Conservation (phyloP, 768 basidiomycete genomes). For the Collybia mongolica region DNA sequence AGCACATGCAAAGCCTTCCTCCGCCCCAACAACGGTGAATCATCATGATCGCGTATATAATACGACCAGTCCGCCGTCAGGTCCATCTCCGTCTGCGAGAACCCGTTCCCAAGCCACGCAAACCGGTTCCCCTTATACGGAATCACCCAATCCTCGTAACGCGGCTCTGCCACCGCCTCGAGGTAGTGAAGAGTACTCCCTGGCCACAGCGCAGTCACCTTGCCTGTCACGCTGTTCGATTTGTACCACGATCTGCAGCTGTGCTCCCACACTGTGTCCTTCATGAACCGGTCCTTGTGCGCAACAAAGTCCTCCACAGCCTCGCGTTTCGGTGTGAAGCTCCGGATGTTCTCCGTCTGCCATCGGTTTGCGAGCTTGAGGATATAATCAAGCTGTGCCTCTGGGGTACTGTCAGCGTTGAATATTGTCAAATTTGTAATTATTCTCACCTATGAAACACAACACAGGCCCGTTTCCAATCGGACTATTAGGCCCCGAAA, state of each 20-base stretch:
- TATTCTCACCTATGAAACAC: conserved; percentile 26
- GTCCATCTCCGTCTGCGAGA: conserved; percentile 30
- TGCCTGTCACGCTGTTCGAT: conserved; percentile 21
- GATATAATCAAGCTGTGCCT: conserved; percentile 32
- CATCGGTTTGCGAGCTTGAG: conserved; percentile 31
- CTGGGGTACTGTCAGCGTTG: conserved; percentile 15
- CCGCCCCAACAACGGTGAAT: conserved; percentile 10
- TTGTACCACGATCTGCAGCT: conserved; percentile 36
- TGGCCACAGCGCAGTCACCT: conserved; percentile 31
- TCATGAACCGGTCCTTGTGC: conserved; percentile 31
- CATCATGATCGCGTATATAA: conserved; percentile 20
- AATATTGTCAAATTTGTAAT: too few relatives aligned
- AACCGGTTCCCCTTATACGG: conserved; percentile 32
- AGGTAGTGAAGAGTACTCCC: conserved; percentile 36
- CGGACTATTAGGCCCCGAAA: conserved; percentile 32
- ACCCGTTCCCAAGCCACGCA: conserved; percentile 32
- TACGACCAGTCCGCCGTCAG: conserved; percentile 30
- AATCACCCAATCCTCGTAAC: conserved; percentile 35
- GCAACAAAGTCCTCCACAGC: conserved; percentile 31
- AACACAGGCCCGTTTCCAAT: conserved; percentile 33
- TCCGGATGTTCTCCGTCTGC: conserved; percentile 35
- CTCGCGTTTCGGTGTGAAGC: conserved; percentile 30
- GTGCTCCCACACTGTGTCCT: conserved; percentile 28
- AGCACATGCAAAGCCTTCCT: conserved; percentile 8
- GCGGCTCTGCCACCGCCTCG: conserved; percentile 27